These are phyloP conservation scores for Verticillium dahliae DNA, from an alignment of 2,329 filamentous ascomycete species.

Conservation along the genomic window DNA sequence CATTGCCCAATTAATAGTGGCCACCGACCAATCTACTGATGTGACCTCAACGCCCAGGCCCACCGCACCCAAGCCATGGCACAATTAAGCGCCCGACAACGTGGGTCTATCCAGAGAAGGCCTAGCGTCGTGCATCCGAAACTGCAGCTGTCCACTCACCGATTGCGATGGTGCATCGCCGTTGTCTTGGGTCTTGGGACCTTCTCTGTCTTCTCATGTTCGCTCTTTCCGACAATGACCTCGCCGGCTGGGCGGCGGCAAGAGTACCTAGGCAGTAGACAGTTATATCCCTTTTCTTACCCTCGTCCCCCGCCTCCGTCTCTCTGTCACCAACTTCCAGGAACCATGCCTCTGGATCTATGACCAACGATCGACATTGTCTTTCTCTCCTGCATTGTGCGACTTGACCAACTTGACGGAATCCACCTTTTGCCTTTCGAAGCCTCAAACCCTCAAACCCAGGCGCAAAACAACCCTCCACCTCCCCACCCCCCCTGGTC, in stretches of 20 bases:
- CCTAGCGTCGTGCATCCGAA: not conserved
- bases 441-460: not conserved
- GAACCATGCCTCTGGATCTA: not conserved
- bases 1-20: not conserved
- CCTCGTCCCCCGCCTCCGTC: not conserved
- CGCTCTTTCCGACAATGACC: not conserved
- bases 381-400: not conserved
- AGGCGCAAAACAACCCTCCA: not conserved
- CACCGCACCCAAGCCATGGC: not conserved
- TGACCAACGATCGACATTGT: not conserved
- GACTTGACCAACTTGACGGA: not conserved
- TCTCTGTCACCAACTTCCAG: not conserved
- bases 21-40: not conserved
- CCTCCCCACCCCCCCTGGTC: conserved; percentile 20
- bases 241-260: not conserved
- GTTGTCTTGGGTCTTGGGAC: not conserved
- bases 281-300: not conserved
- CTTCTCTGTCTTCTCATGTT: not conserved
- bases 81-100: not conserved
- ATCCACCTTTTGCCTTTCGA: not conserved
- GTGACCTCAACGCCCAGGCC: not conserved
- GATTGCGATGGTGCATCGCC: not conserved
- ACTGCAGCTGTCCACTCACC: not conserved
- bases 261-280: not conserved
- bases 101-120: not conserved